These are phyloP conservation scores for Gracilaria vermiculophylla DNA, from an alignment of 23 red algal species.

Conservation along the genomic window DNA sequence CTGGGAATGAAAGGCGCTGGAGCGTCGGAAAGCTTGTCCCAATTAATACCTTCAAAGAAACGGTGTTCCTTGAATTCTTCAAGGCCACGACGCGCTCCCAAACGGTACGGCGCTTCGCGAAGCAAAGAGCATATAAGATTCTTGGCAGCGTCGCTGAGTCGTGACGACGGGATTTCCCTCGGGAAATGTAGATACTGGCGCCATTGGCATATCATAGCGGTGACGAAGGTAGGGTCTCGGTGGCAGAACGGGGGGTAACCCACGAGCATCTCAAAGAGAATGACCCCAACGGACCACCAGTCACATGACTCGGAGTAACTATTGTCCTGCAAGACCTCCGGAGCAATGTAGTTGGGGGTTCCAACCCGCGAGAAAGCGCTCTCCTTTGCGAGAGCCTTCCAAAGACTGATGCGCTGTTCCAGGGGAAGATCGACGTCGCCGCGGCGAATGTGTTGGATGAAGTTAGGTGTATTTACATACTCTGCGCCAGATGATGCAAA, in stretches of 20 bases:
- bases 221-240: constrained; percentile 48
- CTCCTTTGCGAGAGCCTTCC: constrained; percentile 70
- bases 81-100: constrained; percentile 75
- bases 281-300: constrained; percentile 96
- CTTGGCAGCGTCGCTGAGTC: constrained; percentile 66
- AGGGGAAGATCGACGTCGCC: constrained; percentile 64
- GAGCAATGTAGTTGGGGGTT: constrained; percentile 97
- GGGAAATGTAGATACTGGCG: constrained; percentile 77
- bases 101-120: constrained; percentile 67
- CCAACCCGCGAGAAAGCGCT: constrained; percentile 87
- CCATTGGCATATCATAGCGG: constrained; percentile 84
- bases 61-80: constrained; percentile 88
- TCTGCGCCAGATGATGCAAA: constrained; percentile 42
- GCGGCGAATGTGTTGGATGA: constrained; percentile 62
- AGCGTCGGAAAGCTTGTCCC: constrained; percentile 60
- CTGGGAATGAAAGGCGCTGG: constrained; percentile 89
- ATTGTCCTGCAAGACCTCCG: constrained; percentile 82
- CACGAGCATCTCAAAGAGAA: constrained; percentile 95
- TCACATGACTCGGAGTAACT: constrained; percentile 92
- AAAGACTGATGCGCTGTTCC: constrained; percentile 52
- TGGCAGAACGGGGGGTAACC: constrained; percentile 95
- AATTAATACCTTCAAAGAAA: constrained; percentile 92
- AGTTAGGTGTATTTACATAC: constrained; percentile 51
- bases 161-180: constrained; percentile 36
- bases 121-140: constrained; percentile 78